Percentiles rank a stretch among this genome's conserved stretches.
These are phyloP conservation scores for Dorcoceras hygrometricum DNA, from an alignment of 257 asterid species.

Conservation along the genomic window DNA sequence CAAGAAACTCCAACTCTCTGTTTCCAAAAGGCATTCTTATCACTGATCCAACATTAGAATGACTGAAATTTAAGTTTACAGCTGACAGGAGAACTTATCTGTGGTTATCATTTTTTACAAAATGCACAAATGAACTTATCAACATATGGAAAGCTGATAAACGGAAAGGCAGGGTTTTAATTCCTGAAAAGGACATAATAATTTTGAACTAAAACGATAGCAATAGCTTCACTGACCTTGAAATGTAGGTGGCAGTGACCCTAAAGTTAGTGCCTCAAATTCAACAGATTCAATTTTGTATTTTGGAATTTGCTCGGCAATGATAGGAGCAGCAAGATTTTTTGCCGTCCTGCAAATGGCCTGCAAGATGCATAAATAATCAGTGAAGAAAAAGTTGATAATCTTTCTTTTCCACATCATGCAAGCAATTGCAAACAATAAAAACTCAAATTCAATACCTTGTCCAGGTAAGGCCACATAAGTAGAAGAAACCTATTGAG, in stretches of 20 bases:
- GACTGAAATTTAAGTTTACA: neutral
- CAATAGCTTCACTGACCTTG: slow-evolving; percentile 43
- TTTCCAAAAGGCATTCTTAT: neutral
- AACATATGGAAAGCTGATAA: neutral
- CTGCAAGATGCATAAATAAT: slow-evolving; percentile 27
- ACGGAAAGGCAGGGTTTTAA: too few species aligned
- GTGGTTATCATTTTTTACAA: too few species aligned
- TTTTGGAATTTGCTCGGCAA: slow-evolving; percentile 61
- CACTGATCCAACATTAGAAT: neutral
- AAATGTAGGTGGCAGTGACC: slow-evolving; percentile 61
- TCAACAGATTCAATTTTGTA: slow-evolving; percentile 64
- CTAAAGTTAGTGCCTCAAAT: slow-evolving; percentile 50
- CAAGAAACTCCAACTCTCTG: neutral
- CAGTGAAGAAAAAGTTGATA: neutral
- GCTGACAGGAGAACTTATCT: too few species aligned
- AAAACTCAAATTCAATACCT: slow-evolving; percentile 46
- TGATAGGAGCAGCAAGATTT: slow-evolving; percentile 57
- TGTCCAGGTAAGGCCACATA: slow-evolving; percentile 97
- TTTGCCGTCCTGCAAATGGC: slow-evolving; percentile 68
- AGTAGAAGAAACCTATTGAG: slow-evolving; percentile 69
- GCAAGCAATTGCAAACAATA: slow-evolving; percentile 1
- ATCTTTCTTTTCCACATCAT: slow-evolving; percentile 13
- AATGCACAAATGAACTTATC: neutral
- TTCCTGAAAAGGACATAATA: too few species aligned
- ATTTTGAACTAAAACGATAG: neutral